Base-by-base conservation (phyloP, 257 asterid species). In the Prunella vulgaris region DNA sequence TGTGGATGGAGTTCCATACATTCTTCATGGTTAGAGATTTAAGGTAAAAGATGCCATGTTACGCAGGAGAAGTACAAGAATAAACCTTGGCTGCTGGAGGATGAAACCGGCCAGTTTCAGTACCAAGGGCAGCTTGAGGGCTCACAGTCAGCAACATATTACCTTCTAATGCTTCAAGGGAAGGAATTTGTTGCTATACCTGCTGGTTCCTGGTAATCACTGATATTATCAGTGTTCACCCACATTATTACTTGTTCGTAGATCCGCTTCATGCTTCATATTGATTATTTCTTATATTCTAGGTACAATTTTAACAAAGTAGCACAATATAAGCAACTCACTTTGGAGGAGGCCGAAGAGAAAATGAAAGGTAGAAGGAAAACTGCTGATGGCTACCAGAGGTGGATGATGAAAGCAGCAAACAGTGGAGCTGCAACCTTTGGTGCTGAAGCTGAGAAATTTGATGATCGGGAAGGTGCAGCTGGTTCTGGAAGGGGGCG, bases 371-470 rank as follows among this genome's bases (percentile, higher is more conserved):
- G 92, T 76, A 81, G 97, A 79, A 85, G 99, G 82, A 94, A 85
- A 85, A 94, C 96, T 60, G 99, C 99, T 54, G 99, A 94, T 82
- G 99, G 99, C 69, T 94, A 94, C 78, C 77, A 91, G 74, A 83
- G 99, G 80, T 94, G 99, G 99, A 94, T 89, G 97, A 91, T 94
- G 98, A 94, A 94, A 83, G 96, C 89, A 20, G 97, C 97, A 73
- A 87, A 81, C 60, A 86, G 85, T 78, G 99, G 99, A 71, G 78
- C 99, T 72, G 97, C 99, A 33, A 93, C 97, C 62, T 94, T 94
- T 69, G 97, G 99, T 74, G 53, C 53, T 46, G 97, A 94, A 79
- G 90, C 80, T 64, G 97, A 89, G 66, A 91, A 78, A 70, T 69
- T 73, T 70, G 97, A 93, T 81, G 96, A 84, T 71, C 79, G 71